Base-by-base conservation (phyloP, 2,329 filamentous ascomycete species). In the Arthroderma uncinatum region DNA sequence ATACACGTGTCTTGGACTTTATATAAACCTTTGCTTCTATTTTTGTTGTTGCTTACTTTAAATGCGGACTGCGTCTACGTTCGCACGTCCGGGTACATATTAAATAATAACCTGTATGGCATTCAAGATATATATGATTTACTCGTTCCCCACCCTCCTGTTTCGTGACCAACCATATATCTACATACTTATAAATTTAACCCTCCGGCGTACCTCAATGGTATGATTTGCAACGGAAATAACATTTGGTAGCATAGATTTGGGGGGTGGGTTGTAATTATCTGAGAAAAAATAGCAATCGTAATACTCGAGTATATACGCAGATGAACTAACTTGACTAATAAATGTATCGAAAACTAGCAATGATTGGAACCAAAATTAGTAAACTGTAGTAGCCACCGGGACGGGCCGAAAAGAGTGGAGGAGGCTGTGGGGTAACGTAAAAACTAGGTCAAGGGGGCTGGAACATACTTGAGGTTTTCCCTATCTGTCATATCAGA, bases 401-500 rank as follows among this genome's bases (percentile, higher is more conserved):
- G n/a, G n/a, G 12, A 39, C 7, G 0, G n/a, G 37, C 1, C 19
- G 14, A 2, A 14, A 2, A 39, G n/a, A n/a, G 2, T 39, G n/a
- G n/a, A 6, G 16, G 1, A 2, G 16, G 37, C n/a, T n/a, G n/a
- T n/a, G n/a, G n/a, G n/a, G n/a, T n/a, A n/a, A n/a, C n/a, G n/a
- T n/a, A n/a, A n/a, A n/a, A n/a, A n/a, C n/a, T n/a, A n/a, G n/a
- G n/a, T n/a, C n/a, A n/a, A n/a, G n/a, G n/a, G n/a, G n/a, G n/a
- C n/a, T 3, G 10, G 16, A 54, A 60, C 65, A 53, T 66, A 73
- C 71, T 79, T 79, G 60, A 76, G 55, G 59, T 79, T 80, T 67
- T 79, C 77, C 19, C 73, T 65, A 66, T 80, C 78, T 5, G 78
- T 80, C 73, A 80, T 64, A 67, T 81, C 79, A 40, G 74, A 67